phyloP scores from a whole-genome alignment of 495 filamentous ascomycete species.

The Xylona heveae region DNA sequence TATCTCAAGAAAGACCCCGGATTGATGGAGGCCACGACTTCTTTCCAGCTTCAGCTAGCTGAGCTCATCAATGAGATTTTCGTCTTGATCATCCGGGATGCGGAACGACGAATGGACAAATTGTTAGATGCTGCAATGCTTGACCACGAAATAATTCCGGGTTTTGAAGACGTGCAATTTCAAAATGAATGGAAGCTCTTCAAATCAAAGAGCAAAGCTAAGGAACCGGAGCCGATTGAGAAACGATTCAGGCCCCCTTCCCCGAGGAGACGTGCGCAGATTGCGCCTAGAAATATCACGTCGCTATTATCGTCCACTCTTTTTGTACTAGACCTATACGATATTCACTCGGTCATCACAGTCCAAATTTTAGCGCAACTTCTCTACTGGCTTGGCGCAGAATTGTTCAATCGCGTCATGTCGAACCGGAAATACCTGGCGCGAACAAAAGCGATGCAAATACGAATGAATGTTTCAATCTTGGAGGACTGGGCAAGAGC shows the following conservation, averaged over 20 bases:
- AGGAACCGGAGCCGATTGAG: conserved; percentile 63
- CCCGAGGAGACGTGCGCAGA: conserved; percentile 78
- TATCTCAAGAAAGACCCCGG: conserved; percentile 91
- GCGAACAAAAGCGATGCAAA: conserved; percentile 97
- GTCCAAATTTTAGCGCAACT: conserved; percentile 84
- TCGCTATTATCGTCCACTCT: conserved; percentile 89
- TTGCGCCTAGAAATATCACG: conserved; percentile 89
- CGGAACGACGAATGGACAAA: conserved; percentile 94
- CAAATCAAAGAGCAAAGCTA: conserved; percentile 68
- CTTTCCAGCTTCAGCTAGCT: conserved; percentile 81
- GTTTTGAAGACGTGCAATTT: conserved; percentile 88
- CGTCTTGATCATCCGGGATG: conserved; percentile 92
- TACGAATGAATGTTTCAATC: conserved; percentile 91
- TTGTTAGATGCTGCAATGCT: conserved; percentile 82
- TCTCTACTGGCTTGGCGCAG: conserved; percentile 88
- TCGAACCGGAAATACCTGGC: conserved; percentile 86
- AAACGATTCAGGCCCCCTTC: conserved; percentile 85
- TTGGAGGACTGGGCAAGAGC: conserved; percentile 89
- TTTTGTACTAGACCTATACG: conserved; percentile 94
- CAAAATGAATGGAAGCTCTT: conserved; percentile 98
- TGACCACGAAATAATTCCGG: conserved; percentile 95
- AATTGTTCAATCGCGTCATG: conserved; percentile 97
- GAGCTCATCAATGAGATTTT: conserved; percentile 98
- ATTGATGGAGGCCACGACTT: conserved; percentile 57
- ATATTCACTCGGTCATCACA: conserved; percentile 93